Conservation (phyloP, 352 stramenopile species). For the Pythium apleroticum region DNA sequence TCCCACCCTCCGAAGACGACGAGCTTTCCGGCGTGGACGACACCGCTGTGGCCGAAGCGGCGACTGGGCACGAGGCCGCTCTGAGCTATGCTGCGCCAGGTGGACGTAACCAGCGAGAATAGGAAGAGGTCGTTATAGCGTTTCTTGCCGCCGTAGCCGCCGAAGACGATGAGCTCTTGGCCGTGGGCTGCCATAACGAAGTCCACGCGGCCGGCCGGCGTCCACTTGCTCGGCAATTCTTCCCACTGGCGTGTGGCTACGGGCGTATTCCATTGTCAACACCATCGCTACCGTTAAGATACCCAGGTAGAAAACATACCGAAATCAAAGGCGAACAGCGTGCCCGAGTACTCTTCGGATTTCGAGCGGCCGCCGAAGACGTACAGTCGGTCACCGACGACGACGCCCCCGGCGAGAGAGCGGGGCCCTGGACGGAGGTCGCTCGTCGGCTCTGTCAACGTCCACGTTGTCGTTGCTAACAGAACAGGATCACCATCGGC, state of each 20-base stretch:
- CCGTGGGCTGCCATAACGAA: slow-evolving; percentile 27
- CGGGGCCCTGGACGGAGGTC: slow-evolving; percentile 50
- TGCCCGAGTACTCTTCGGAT: too few species aligned
- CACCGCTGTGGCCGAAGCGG: slow-evolving; percentile 78
- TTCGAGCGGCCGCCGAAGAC: slow-evolving; percentile 87
- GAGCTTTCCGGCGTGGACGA: slow-evolving; percentile 62
- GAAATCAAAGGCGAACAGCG: slow-evolving; percentile 88
- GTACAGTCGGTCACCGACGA: slow-evolving; percentile 84
- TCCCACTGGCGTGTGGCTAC: slow-evolving; percentile 60
- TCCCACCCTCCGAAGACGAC: slow-evolving; percentile 87
- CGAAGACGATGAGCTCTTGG: slow-evolving; percentile 85
- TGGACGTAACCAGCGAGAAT: slow-evolving; percentile 40
- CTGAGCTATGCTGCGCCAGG: background rate
- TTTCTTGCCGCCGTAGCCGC: slow-evolving; percentile 74
- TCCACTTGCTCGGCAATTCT: slow-evolving; percentile 60
- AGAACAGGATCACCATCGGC: too few species aligned
- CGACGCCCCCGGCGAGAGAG: slow-evolving; percentile 67
- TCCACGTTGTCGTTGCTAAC: slow-evolving; percentile 58
- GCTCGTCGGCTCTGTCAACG: slow-evolving; percentile 58
- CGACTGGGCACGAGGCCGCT: slow-evolving; percentile 45
- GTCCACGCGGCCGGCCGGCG: background rate
- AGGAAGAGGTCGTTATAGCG: slow-evolving; percentile 81
- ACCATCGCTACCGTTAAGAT: too few species aligned
- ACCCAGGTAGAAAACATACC: slow-evolving; percentile 24
- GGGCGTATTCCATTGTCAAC: too few species aligned